Evolutionary conservation across 1,284 basidiomycete genomes (phyloP).

Genomic region (Taiwanofungus camphoratus): DNA sequence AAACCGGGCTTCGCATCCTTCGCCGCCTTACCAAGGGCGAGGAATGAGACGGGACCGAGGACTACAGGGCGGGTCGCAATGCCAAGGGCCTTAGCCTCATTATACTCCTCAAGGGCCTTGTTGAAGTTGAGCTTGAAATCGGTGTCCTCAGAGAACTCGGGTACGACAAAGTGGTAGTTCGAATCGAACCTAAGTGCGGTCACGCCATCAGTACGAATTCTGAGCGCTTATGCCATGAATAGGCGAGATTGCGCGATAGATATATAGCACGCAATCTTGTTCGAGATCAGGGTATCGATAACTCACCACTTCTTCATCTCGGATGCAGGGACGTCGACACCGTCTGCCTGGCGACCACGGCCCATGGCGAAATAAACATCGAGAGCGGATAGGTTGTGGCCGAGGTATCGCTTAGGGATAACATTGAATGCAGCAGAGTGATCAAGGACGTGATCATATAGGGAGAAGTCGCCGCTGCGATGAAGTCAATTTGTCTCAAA

Average conservation of each 20-base stretch:
- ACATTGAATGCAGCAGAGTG: conserved; percentile 96
- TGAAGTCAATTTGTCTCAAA: neutral
- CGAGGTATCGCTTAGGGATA: conserved; percentile 92
- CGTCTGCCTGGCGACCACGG: conserved; percentile 92
- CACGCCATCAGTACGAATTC: conserved; percentile 9
- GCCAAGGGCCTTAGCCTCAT: conserved; percentile 91
- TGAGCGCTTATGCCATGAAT: conserved; percentile 7
- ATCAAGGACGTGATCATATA: conserved; percentile 99
- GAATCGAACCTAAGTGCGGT: conserved; percentile 83
- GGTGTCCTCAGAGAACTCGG: conserved; percentile 89
- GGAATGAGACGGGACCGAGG: conserved; percentile 95
- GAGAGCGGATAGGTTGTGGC: conserved; percentile 82
- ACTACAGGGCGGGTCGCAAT: conserved; percentile 93
- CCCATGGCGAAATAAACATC: conserved; percentile 99
- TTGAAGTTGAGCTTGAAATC: conserved; percentile 96
- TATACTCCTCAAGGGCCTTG: conserved; percentile 93
- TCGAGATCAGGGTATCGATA: conserved; percentile 6
- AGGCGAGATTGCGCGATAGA: conserved; percentile 3
- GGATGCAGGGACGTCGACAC: conserved; percentile 94
- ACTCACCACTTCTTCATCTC: conserved; percentile 99
- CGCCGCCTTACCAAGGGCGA: conserved; percentile 87
- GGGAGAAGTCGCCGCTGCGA: conserved; percentile 90
- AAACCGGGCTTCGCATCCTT: conserved; percentile 86
- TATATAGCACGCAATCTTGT: neutral
- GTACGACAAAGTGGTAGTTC: conserved; percentile 99